A percentile compares a stretch with the other conserved stretches of the same genome.
These are phyloP conservation scores for Stagonosporopsis cucurbitacearum DNA, from an alignment of 2,329 filamentous ascomycete species.

Conservation along the genomic window DNA sequence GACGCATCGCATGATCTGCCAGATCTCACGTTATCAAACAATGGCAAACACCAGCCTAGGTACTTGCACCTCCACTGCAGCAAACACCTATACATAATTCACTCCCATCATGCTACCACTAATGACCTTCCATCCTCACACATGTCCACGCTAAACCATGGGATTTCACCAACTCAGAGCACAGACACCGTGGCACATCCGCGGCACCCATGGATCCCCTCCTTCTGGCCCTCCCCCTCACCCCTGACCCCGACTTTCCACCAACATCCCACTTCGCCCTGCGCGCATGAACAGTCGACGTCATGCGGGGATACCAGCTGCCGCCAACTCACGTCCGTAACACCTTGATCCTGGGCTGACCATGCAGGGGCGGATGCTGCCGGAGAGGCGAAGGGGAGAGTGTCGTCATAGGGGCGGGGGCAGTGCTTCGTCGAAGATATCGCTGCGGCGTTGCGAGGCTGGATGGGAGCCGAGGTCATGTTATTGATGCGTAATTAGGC, in stretches of 20 bases:
- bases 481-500: no score
- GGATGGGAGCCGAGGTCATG: no score
- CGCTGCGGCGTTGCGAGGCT: no score
- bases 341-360: neutral
- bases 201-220: slow-evolving; percentile 6
- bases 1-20: neutral
- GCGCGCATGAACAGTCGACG: neutral
- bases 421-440: no score
- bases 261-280: neutral
- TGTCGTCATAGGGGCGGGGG: slow-evolving; percentile 1
- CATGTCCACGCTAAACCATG: neutral
- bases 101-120: neutral
- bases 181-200: slow-evolving; percentile 7
- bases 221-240: neutral
- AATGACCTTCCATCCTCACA: neutral
- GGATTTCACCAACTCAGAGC: neutral
- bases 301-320: slow-evolving; percentile 5
- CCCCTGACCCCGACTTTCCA: slow-evolving; percentile 1
- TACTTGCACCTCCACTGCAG: neutral
- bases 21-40: neutral
- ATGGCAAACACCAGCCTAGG: neutral
- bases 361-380: slow-evolving; percentile 1
- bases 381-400: slow-evolving; percentile 2
- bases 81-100: neutral
- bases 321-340: neutral